Evolutionary conservation across 2,329 filamentous ascomycete genomes (phyloP), one percentile per base, ranked within the genome.

Genomic region (Botrytis galanthina): DNA sequence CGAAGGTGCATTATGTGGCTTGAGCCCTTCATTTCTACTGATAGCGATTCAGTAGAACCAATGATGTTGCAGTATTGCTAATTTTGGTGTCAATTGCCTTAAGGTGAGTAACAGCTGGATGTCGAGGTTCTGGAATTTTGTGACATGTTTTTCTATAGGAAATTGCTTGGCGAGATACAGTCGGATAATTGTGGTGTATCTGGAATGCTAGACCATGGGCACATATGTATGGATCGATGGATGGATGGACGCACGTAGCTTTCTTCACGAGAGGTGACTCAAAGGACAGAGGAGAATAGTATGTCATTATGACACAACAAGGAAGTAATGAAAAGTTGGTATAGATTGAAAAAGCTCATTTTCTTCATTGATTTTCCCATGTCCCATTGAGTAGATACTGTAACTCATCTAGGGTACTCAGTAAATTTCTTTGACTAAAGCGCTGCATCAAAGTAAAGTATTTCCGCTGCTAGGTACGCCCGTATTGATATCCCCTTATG

Each of bases 381-480:
- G 66, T 69, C 37, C 48, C 48, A 44, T 57, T 57, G 35, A 42
- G 42, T 68, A 57, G 48, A 10, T 32, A 57, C 35, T 54, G n/a
- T 59, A 57, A 59, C 48, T 68, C 46, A 69, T 57, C 66, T 42
- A 57, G 66, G 66, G 37, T 44, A 69, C 48, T 57, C 26, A 18
- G 46, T 39, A 20, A 54, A 32, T 44, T 44, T 61, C 63, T 51
- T 60, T 51, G 42, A 35, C 29, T 29, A 68, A 61, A 61, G 35
- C 35, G 54, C 48, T 67, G 39, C 46, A n/a, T 57, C 46, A 60
- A 68, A 69, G 54, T 67, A 60, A 72, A 61, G 54, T 35, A 42
- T 44, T 42, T 69, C 66, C 26, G 4, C 48, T 61, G 35, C 64
- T 54, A 39, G 42, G 39, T 69, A 69, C 71, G 71, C 71, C 71